Conservation (phyloP, 2,329 filamentous ascomycete species). For the Pseudogymnoascus sp. region DNA sequence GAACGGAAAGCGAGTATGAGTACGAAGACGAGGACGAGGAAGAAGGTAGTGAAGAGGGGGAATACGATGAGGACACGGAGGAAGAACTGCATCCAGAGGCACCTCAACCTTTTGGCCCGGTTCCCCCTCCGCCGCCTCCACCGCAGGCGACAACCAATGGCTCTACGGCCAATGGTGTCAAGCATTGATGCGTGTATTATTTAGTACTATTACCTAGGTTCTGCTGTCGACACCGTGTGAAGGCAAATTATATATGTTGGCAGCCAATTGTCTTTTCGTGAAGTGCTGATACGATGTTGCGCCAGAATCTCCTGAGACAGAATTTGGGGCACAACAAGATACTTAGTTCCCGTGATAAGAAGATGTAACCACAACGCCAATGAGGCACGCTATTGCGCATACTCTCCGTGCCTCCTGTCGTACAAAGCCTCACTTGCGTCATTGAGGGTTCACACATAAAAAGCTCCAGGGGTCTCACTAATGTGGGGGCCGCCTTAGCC, state of each 20-base stretch:
- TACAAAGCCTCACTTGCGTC: conserved; percentile 5
- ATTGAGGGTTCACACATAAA: conserved; percentile 7
- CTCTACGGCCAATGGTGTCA: conserved; percentile 22
- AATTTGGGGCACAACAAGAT: background rate
- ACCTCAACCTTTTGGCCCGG: conserved; percentile 27
- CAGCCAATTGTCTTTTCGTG: background rate
- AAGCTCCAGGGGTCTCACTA: background rate
- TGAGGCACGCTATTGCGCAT: background rate
- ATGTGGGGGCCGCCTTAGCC: background rate
- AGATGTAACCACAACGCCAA: background rate
- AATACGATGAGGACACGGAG: conserved; percentile 39
- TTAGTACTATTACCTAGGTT: conserved; percentile 7
- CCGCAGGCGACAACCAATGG: conserved; percentile 19
- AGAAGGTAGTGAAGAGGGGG: conserved; percentile 32
- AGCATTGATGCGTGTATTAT: conserved; percentile 17
- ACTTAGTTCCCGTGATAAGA: background rate
- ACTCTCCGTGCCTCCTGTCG: background rate
- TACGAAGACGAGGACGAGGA: conserved; percentile 55
- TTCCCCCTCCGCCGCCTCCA: conserved; percentile 25
- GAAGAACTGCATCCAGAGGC: conserved; percentile 27
- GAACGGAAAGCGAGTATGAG: conserved; percentile 57
- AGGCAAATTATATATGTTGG: conserved; percentile 7
- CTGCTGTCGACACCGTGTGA: background rate
- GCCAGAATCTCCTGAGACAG: background rate
- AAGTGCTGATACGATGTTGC: background rate